Percentiles rank a stretch among this genome's conserved stretches.
Conservation (phyloP, 371 early-diverging fungal species). For the Massospora cicadina region DNA sequence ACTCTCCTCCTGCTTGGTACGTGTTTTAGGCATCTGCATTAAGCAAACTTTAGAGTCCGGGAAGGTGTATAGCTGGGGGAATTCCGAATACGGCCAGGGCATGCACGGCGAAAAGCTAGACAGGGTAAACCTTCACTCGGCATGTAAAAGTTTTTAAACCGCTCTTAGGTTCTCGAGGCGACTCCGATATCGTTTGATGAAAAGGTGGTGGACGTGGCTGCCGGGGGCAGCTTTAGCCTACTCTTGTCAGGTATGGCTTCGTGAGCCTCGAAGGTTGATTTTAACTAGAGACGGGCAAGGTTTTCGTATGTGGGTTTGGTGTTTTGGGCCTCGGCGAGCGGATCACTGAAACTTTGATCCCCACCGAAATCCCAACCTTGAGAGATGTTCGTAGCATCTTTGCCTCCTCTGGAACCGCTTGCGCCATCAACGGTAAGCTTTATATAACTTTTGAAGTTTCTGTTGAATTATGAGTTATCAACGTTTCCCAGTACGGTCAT, state of each 20-base stretch:
- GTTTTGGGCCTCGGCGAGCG: conserved; percentile 26
- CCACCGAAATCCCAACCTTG: background rate
- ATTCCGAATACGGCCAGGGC: conserved; percentile 66
- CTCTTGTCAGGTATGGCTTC: conserved; percentile 25
- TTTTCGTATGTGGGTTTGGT: conserved; percentile 55
- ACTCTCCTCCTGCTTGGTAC: conserved; percentile 33
- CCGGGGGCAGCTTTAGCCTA: conserved; percentile 53
- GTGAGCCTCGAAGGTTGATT: background rate
- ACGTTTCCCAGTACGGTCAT: too few species aligned
- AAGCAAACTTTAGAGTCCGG: conserved; percentile 18
- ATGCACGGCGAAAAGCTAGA: conserved; percentile 49
- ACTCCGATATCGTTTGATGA: conserved; percentile 21
- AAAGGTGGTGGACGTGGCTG: conserved; percentile 35
- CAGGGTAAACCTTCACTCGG: conserved; percentile 22
- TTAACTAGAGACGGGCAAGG: conserved; percentile 25
- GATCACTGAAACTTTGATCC: background rate
- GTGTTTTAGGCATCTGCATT: background rate
- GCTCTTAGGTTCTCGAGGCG: conserved; percentile 35
- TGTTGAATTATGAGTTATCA: background rate
- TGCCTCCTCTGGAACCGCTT: background rate
- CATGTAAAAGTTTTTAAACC: background rate
- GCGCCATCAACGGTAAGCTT: background rate
- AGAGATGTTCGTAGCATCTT: background rate
- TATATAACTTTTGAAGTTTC: background rate
- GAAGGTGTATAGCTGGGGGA: conserved; percentile 57